Percentiles rank a stretch among this genome's conserved stretches.
phyloP scores from a whole-genome alignment of 2,329 filamentous ascomycete genomes.

The Pseudopyrenochaeta lycopersici region DNA sequence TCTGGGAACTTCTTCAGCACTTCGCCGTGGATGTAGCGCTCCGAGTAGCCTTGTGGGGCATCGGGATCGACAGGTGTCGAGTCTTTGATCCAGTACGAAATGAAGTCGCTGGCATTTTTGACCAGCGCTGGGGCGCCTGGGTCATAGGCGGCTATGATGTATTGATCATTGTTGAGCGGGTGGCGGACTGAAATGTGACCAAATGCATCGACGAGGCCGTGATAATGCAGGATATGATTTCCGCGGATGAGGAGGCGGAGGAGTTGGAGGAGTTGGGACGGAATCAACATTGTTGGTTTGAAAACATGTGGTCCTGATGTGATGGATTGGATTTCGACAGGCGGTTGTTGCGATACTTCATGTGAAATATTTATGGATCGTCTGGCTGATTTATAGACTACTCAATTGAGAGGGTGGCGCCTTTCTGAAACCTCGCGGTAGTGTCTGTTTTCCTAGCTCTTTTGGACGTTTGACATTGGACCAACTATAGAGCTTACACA shows the following conservation, averaged over 20 bases:
- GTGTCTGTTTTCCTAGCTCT: conserved; percentile 1
- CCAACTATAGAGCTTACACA: too few species aligned
- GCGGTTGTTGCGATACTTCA: neutral
- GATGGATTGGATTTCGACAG: neutral
- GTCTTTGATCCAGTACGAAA: conserved; percentile 57
- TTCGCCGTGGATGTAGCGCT: conserved; percentile 55
- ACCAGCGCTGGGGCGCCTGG: conserved; percentile 59
- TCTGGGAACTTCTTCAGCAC: conserved; percentile 50
- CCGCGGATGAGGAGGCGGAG: conserved; percentile 35
- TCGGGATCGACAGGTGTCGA: conserved; percentile 52
- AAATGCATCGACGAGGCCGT: conserved; percentile 62
- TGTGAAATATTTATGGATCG: too few species aligned
- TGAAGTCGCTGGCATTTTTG: conserved; percentile 54
- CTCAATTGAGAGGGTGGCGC: too few species aligned
- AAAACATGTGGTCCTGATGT: too few species aligned
- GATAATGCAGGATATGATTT: conserved; percentile 61
- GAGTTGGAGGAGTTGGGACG: conserved; percentile 21
- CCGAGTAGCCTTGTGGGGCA: conserved; percentile 50
- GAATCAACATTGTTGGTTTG: conserved; percentile 10
- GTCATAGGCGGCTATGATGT: conserved; percentile 59
- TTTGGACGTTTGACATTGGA: too few species aligned
- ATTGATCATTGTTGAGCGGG: conserved; percentile 54
- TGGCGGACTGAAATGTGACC: conserved; percentile 63
- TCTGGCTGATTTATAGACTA: too few species aligned
- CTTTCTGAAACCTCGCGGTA: neutral